A percentile compares a stretch with the other conserved stretches of the same genome.
Conservation (phyloP, 331 rosid species). For the Rhamnella rubrinervis region DNA sequence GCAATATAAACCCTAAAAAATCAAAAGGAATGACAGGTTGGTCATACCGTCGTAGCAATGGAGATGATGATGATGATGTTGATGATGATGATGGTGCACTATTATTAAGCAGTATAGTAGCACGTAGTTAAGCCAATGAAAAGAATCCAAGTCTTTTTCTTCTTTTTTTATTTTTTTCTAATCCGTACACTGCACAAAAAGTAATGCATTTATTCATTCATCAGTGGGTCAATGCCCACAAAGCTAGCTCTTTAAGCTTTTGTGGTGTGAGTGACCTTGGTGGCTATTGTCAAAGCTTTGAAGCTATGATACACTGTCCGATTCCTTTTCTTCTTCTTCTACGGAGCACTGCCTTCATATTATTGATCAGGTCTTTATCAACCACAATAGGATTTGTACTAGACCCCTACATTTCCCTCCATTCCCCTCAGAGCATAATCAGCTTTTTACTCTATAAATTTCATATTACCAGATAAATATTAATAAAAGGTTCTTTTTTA, state of each 20-base stretch:
- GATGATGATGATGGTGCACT: conserved; percentile 1
- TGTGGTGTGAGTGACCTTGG: conserved; percentile 6
- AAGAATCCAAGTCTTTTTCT: neutral
- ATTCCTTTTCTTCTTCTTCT: neutral
- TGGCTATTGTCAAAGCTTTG: neutral
- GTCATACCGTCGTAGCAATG: neutral
- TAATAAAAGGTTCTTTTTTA: too few relatives aligned
- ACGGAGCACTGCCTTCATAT: neutral
- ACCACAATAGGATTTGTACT: neutral
- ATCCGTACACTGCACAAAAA: conserved; percentile 42
- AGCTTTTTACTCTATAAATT: neutral
- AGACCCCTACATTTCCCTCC: neutral
- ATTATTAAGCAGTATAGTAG: neutral
- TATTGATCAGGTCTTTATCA: conserved; percentile 13
- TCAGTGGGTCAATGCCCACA: conserved; percentile 13
- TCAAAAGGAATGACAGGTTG: conserved; percentile 11
- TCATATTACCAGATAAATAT: too few relatives aligned
- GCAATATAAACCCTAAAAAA: conserved; percentile 16
- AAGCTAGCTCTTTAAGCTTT: neutral
- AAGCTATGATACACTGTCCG: conserved; percentile 9
- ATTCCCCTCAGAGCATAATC: neutral
- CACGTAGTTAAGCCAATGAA: conserved; percentile 5
- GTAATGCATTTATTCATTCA: conserved; percentile 34
- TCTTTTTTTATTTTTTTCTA: neutral
- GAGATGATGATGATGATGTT: neutral